Base-by-base conservation (phyloP, 2,329 filamentous ascomycete species). In the Scytalidium sp. region DNA sequence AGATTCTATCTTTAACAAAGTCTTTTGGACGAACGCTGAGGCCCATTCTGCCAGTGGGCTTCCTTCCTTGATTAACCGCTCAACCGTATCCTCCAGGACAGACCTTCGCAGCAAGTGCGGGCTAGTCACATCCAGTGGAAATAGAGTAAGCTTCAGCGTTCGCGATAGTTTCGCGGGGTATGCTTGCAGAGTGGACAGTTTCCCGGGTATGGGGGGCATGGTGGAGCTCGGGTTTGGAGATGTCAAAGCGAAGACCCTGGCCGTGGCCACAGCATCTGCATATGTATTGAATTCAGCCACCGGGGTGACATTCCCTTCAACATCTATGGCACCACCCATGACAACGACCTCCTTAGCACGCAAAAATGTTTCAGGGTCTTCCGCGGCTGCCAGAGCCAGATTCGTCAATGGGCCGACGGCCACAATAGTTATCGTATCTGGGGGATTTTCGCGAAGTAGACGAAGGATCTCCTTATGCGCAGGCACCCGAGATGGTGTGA, bases 261-360 rank as follows among this genome's bases (percentile, higher is more conserved):
- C 88, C 0, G 88, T 82, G 22, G 89, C 88, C 39, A 89, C 79
- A 19, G 88, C 78, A 66, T 99, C 95, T 50, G 94, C 92, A 64
- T 90, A 96, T 50, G 87, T 88, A 74, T 99, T 99, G 80, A 99
- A 99, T 67, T 99, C 94, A 55, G 89, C 90, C 11, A 87, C 81
- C 2, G 94, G 93, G 42, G 83, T 85, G 63, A 89, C 84, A 68
- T 99, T 99, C 59, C 94, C 94, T 45, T 84, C 79, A 41, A 84
- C 73, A 51, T 88, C 78, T 47, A 99, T 80, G 20, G 89, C 85
- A 52, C 94, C 94, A 51, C 93, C 94, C 94, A 99, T 99, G 43
- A 97, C 88, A 3, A 96, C 86, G 3, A 99, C 80, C 69, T 97
- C 91, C 67, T 95, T 96, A 44, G 85, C 89, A 41, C 84, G 83